phyloP scores from a whole-genome alignment of 2,329 filamentous ascomycete genomes.

The Pseudogymnoascus verrucosus region DNA sequence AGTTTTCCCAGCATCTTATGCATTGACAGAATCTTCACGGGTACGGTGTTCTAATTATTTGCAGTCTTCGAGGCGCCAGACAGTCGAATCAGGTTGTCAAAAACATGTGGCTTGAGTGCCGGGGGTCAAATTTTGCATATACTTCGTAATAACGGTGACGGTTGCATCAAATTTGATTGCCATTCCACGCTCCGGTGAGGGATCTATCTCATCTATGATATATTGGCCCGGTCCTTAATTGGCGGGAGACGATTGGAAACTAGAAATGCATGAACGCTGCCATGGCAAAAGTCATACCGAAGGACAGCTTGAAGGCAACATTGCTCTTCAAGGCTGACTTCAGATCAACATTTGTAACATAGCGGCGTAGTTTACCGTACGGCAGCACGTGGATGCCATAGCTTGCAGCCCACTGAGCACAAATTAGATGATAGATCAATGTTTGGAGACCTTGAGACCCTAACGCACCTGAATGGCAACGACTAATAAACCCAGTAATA shows the following conservation, averaged over 20 bases:
- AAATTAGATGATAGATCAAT: conserved; percentile 17
- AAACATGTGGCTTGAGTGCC: conserved; percentile 65
- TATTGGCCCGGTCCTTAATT: not conserved
- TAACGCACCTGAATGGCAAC: conserved; percentile 52
- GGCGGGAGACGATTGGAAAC: conserved; percentile 12
- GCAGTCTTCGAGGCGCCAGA: conserved; percentile 53
- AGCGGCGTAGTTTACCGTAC: conserved; percentile 36
- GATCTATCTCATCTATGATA: conserved; percentile 5
- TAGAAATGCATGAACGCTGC: conserved; percentile 56
- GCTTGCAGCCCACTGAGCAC: conserved; percentile 37
- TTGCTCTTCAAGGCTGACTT: conserved; percentile 31
- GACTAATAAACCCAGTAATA: conserved; percentile 58
- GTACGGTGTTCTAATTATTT: not conserved
- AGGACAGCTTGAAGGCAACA: conserved; percentile 41
- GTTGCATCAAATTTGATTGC: not conserved
- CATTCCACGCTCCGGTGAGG: conserved; percentile 1
- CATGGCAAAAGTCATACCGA: conserved; percentile 65
- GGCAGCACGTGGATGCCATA: conserved; percentile 40
- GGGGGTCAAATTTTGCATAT: conserved; percentile 53
- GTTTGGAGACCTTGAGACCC: conserved; percentile 12
- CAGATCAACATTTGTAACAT: conserved; percentile 42
- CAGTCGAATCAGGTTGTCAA: conserved; percentile 59
- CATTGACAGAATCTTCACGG: not conserved
- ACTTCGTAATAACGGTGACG: conserved; percentile 36
- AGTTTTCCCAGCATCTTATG: conserved; percentile 21